Evolutionary conservation across 305 asterid species (phyloP).

Genomic region (Rubia balearica): DNA sequence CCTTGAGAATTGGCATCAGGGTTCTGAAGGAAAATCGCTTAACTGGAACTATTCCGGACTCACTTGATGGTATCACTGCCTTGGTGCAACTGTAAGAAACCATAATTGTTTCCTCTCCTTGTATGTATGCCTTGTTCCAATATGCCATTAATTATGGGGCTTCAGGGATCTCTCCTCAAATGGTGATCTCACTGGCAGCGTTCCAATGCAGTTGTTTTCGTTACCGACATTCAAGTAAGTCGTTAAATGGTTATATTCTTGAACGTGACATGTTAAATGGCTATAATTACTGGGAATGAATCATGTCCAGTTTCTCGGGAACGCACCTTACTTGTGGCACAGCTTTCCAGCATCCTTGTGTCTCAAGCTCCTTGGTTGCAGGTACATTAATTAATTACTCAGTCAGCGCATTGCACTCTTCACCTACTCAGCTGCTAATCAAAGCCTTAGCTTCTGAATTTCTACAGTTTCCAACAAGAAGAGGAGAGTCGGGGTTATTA

Average conservation of each 20-base stretch:
- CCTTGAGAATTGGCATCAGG: conserved; percentile 29
- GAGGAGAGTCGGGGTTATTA: conserved; percentile 44
- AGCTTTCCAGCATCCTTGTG: conserved; percentile 57
- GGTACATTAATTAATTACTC: conserved; percentile 25
- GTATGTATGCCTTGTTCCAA: neutral
- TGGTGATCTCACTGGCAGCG: conserved; percentile 51
- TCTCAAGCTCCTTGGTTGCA: conserved; percentile 51
- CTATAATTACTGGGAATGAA: neutral
- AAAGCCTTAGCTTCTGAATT: conserved; percentile 11
- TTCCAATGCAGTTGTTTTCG: conserved; percentile 55
- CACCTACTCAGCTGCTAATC: neutral
- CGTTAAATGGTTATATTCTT: conserved; percentile 10
- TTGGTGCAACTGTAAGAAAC: conserved; percentile 52
- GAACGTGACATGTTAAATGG: no score
- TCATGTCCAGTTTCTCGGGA: conserved; percentile 53
- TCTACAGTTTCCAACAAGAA: conserved; percentile 45
- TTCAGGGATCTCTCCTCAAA: conserved; percentile 85
- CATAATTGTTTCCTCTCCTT: conserved; percentile 1
- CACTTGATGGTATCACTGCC: conserved; percentile 42
- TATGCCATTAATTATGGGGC: conserved; percentile 2
- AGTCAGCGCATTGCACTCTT: neutral
- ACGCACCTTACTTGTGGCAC: conserved; percentile 62
- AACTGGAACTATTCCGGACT: conserved; percentile 55
- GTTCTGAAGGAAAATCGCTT: conserved; percentile 50
- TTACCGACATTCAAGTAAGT: conserved; percentile 61